phyloP scores from a whole-genome alignment of 768 basidiomycete species.

The Mycena olivaceomarginata region DNA sequence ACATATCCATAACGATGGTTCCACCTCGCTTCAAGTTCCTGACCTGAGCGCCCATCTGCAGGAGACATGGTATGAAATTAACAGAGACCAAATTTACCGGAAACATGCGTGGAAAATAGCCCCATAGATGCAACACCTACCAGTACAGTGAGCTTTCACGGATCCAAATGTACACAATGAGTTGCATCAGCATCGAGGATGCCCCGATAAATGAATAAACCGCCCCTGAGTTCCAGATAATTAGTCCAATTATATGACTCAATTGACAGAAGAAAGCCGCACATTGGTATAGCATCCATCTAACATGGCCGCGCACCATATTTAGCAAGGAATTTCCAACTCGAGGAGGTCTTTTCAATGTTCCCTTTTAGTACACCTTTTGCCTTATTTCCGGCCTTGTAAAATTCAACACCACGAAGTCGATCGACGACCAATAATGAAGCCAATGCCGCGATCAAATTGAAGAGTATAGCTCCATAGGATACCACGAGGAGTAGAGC shows the following conservation, averaged over 20 bases:
- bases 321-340: neutral
- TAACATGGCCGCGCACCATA: neutral
- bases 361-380: neutral
- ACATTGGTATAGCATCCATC: neutral
- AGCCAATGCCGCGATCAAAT: neutral
- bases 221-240: neutral
- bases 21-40: no score
- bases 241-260: neutral
- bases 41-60: no score
- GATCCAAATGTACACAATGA: neutral
- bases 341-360: neutral
- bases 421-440: neutral
- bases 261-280: neutral
- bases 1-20: no score
- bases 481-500: neutral
- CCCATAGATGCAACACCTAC: neutral
- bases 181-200: neutral
- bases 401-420: neutral
- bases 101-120: neutral
- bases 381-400: neutral
- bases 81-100: no score
- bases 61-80: no score
- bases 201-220: neutral
- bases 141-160: neutral
- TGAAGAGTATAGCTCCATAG: neutral